A percentile compares a stretch with the other conserved stretches of the same genome.
Evolutionary conservation across 441 rosid genomes (phyloP).

Genomic region (Eutrema salsugineum): DNA sequence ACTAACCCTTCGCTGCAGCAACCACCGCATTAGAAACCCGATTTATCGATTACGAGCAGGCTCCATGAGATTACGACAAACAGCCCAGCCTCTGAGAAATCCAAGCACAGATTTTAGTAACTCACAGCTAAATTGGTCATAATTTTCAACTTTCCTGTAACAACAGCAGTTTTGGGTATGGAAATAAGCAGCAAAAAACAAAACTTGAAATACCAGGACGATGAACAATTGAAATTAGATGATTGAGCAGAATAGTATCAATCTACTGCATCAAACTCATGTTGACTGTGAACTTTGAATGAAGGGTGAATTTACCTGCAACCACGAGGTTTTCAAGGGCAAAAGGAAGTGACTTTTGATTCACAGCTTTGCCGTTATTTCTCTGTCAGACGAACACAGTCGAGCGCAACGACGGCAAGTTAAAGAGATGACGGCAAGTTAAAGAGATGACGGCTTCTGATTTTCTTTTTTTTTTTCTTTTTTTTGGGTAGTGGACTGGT

Average conservation of each 20-base stretch:
- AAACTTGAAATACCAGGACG: too few relatives aligned
- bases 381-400: too few relatives aligned
- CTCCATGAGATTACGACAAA: neutral
- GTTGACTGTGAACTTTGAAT: neutral
- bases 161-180: too few relatives aligned
- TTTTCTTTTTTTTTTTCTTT: neutral
- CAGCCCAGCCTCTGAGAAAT: neutral
- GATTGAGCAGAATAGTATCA: neutral
- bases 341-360: too few relatives aligned
- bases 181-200: too few relatives aligned
- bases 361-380: too few relatives aligned
- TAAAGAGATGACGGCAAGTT: too few relatives aligned
- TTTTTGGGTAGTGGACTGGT: neutral
- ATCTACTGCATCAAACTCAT: neutral
- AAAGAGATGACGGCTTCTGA: neutral
- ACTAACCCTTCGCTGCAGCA: conserved; percentile 11
- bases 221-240: neutral
- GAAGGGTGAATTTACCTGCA: too few relatives aligned
- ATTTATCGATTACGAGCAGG: neutral
- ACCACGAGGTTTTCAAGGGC: too few relatives aligned
- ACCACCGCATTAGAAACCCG: conserved; percentile 30
- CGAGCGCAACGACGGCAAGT: too few relatives aligned
- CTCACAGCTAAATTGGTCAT: too few relatives aligned
- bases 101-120: neutral
- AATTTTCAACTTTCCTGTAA: too few relatives aligned